These are phyloP conservation scores for Fistulifera solaris DNA, from an alignment of 108 stramenopile genomes.

Conservation along the genomic window DNA sequence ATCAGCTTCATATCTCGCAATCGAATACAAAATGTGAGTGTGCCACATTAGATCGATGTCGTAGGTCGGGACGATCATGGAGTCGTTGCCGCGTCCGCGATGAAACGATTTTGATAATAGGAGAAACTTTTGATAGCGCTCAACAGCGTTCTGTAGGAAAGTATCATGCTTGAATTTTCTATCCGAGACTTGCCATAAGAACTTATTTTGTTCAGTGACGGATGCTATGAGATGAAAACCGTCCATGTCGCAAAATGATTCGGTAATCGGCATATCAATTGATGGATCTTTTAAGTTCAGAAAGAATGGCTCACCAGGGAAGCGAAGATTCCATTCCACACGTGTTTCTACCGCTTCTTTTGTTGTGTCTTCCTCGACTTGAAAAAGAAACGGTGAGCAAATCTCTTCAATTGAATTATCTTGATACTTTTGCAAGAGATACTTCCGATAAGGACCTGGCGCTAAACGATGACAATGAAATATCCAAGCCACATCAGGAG, in stretches of 20 bases:
- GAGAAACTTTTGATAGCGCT: constrained; percentile 14
- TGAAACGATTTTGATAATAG: too few species aligned
- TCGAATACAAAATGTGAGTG: constrained; percentile 33
- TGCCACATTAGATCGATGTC: constrained; percentile 63
- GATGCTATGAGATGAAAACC: constrained; percentile 19
- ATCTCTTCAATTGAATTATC: not conserved
- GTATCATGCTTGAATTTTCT: constrained; percentile 13
- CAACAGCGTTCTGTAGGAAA: constrained; percentile 30
- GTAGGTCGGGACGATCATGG: constrained; percentile 64
- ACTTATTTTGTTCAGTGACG: constrained; percentile 28
- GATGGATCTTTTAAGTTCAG: not conserved
- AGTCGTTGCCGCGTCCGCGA: too few species aligned
- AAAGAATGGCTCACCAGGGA: constrained; percentile 18
- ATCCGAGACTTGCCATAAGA: constrained; percentile 50
- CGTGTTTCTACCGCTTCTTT: not conserved
- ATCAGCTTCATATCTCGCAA: constrained; percentile 27
- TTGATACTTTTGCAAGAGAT: constrained; percentile 16
- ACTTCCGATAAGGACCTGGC: constrained; percentile 21
- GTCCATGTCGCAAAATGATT: not conserved
- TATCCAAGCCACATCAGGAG: constrained; percentile 48
- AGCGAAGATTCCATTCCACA: constrained; percentile 4
- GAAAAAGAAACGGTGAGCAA: constrained; percentile 4
- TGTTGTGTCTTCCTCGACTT: not conserved
- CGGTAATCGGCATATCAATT: not conserved
- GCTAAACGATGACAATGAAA: constrained; percentile 65